These are phyloP conservation scores for Fusarium anthophilum DNA, from an alignment of 2,329 filamentous ascomycete genomes.

Conservation along the genomic window DNA sequence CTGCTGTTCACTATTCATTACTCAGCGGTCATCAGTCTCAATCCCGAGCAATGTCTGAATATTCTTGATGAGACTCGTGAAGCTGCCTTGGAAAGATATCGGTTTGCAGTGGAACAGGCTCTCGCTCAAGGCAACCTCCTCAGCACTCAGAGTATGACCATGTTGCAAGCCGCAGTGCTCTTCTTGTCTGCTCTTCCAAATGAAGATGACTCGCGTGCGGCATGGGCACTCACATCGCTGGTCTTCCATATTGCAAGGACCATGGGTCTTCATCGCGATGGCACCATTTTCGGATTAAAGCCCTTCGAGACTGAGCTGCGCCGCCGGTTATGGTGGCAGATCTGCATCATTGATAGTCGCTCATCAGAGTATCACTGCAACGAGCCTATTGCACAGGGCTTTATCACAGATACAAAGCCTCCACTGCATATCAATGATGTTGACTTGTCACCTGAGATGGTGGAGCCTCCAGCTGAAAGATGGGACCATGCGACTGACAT, in stretches of 20 bases:
- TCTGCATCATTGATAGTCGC: neutral
- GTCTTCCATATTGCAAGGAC: neutral
- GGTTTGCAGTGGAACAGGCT: neutral
- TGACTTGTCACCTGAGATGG: neutral
- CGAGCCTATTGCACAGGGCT: neutral
- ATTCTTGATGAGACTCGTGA: neutral
- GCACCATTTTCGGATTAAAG: neutral
- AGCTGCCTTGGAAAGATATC: neutral
- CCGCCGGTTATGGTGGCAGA: neutral
- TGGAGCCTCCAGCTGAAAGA: neutral
- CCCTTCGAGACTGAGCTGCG: neutral
- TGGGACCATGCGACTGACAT: neutral
- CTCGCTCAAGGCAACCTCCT: neutral
- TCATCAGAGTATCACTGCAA: neutral
- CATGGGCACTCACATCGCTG: neutral
- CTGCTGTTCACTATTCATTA: neutral
- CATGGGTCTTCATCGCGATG: neutral
- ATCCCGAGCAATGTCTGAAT: neutral
- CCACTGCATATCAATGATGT: neutral
- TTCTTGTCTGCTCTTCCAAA: neutral
- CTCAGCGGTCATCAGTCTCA: neutral
- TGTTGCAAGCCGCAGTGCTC: neutral
- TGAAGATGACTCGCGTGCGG: neutral
- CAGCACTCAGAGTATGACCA: neutral
- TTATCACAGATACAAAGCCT: neutral